Conservation (phyloP, 106 monocot genomes). For the Platanthera guangdongensis region DNA sequence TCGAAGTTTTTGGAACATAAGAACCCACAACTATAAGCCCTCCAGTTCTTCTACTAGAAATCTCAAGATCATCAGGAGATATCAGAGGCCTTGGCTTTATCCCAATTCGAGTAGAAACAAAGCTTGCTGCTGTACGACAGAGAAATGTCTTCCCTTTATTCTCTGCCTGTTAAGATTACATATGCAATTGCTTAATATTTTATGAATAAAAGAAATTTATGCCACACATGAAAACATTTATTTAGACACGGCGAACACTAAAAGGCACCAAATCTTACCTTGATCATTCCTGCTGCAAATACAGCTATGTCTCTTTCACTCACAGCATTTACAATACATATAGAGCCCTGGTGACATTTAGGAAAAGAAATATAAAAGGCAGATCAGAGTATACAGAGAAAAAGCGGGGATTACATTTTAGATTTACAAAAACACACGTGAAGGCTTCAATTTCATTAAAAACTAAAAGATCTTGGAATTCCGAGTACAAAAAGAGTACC, state of each 20-base stretch:
- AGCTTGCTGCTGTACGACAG: constrained; percentile 95
- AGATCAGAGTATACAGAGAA: background rate
- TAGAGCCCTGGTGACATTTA: constrained; percentile 48
- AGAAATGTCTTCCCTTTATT: constrained; percentile 65
- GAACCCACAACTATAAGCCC: constrained; percentile 97
- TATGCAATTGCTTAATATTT: background rate
- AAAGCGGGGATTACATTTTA: background rate
- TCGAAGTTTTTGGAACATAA: constrained; percentile 95
- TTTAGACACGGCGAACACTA: background rate
- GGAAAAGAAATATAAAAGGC: background rate
- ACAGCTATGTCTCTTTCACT: constrained; percentile 86
- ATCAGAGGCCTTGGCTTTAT: constrained; percentile 65
- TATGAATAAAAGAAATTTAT: constrained; percentile 1
- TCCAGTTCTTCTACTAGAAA: constrained; percentile 36
- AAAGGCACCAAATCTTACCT: constrained; percentile 34
- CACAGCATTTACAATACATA: constrained; percentile 90
- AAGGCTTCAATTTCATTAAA: constrained; percentile 1
- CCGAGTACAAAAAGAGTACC: no score
- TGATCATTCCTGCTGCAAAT: constrained; percentile 96
- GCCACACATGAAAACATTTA: background rate
- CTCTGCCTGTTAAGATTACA: constrained; percentile 53
- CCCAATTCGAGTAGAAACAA: constrained; percentile 94
- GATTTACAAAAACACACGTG: background rate
- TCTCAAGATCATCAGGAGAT: constrained; percentile 44
- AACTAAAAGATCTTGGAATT: background rate